Evolutionary conservation across 2,329 filamentous ascomycete genomes (phyloP).

Genomic region (Chaetomium strumarium): DNA sequence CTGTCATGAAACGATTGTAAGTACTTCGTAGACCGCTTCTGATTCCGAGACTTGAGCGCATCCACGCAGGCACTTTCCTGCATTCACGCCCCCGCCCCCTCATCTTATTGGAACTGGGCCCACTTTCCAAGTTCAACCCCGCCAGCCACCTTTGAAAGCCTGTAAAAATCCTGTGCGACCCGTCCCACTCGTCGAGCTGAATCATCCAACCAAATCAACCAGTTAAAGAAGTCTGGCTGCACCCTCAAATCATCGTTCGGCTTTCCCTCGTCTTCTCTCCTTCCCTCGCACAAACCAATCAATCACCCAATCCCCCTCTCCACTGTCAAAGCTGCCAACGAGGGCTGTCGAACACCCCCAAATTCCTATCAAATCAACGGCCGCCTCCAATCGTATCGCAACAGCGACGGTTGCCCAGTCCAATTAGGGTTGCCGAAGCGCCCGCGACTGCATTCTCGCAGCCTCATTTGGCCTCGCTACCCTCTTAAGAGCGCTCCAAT

Average conservation of each 20-base stretch:
- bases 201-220: conserved; percentile 47
- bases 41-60: background rate
- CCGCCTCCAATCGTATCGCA: conserved; percentile 19
- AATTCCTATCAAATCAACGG: conserved; percentile 31
- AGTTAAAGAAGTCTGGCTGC: conserved; percentile 34
- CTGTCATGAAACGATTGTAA: too few species aligned
- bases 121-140: conserved; percentile 12
- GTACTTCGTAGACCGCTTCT: background rate
- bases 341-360: conserved; percentile 19
- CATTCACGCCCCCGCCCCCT: conserved; percentile 14
- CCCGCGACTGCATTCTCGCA: conserved; percentile 9
- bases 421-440: conserved; percentile 23
- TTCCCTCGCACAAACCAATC: conserved; percentile 46
- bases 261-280: conserved; percentile 37
- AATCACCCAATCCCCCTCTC: conserved; percentile 35
- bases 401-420: conserved; percentile 21
- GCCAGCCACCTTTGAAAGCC: conserved; percentile 21
- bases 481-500: background rate
- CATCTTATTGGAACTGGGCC: conserved; percentile 14
- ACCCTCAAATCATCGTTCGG: conserved; percentile 49
- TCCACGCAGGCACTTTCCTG: conserved; percentile 10
- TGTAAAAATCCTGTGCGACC: conserved; percentile 15
- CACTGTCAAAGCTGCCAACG: conserved; percentile 28
- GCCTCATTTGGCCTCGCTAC: conserved; percentile 15
- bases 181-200: conserved; percentile 36